Percentiles rank a stretch among this genome's conserved stretches.
Conservation (phyloP, 2,329 filamentous ascomycete species). For the Ramularia collo-cygni region DNA sequence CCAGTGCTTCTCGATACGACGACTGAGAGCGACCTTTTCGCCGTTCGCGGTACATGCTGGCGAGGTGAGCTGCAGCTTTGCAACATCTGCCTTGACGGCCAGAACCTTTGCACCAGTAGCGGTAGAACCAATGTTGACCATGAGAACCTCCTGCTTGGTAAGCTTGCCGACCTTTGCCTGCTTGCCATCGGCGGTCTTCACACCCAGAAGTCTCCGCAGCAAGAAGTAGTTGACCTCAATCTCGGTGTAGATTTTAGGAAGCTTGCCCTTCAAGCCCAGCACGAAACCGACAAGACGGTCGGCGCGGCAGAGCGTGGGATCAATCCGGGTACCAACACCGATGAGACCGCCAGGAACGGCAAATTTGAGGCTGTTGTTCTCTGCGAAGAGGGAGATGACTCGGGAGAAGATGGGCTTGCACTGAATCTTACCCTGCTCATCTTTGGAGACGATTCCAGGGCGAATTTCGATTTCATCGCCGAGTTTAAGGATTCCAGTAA, state of each 20-base stretch:
- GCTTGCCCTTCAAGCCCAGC: constrained; percentile 82
- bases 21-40: constrained; percentile 92
- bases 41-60: constrained; percentile 88
- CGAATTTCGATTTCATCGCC: constrained; percentile 98
- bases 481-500: constrained; percentile 93
- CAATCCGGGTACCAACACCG: constrained; percentile 94
- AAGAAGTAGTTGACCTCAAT: constrained; percentile 99
- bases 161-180: constrained; percentile 99
- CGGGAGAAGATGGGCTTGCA: constrained; percentile 96
- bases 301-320: constrained; percentile 95
- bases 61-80: constrained; percentile 82
- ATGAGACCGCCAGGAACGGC: constrained; percentile 96
- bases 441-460: constrained; percentile 95
- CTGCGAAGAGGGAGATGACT: constrained; percentile 90
- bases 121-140: constrained; percentile 99
- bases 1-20: constrained; percentile 99
- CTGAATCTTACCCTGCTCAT: constrained; percentile 86
- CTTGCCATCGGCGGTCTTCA: constrained; percentile 96
- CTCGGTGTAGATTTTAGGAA: constrained; percentile 96
- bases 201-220: constrained; percentile 85
- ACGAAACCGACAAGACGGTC: constrained; percentile 99
- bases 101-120: constrained; percentile 96
- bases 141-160: constrained; percentile 96
- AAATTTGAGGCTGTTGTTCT: constrained; percentile 97
- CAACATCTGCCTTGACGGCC: constrained; percentile 94